Evolutionary conservation across 768 basidiomycete genomes (phyloP).

Genomic region (Brasilioporus rufonigricans): DNA sequence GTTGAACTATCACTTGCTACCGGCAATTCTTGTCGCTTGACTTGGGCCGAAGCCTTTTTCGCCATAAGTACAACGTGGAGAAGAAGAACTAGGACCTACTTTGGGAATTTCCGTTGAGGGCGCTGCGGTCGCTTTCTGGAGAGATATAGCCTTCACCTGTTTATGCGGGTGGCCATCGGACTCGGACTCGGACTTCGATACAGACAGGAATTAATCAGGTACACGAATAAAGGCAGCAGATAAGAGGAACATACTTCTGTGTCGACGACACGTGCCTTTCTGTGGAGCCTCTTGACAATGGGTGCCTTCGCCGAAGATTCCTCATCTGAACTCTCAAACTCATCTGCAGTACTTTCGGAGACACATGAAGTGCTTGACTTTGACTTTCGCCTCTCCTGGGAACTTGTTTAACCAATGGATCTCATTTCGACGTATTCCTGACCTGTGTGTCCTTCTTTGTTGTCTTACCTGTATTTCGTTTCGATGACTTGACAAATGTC

Average conservation of each 20-base stretch:
- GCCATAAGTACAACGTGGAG: not conserved
- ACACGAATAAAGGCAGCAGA: not conserved
- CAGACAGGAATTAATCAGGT: not conserved
- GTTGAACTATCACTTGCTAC: not conserved
- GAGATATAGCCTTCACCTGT: not conserved
- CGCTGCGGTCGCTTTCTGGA: not conserved
- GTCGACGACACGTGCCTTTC: slow-evolving; percentile 1
- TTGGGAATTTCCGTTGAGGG: slow-evolving; percentile 9
- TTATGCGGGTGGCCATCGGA: slow-evolving; percentile 4
- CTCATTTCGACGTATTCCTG: not conserved
- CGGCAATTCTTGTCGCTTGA: slow-evolving; percentile 8
- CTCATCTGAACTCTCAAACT: slow-evolving; percentile 10
- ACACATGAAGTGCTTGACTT: slow-evolving; percentile 4
- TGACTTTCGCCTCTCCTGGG: slow-evolving; percentile 18
- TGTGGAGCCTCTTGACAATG: slow-evolving; percentile 1
- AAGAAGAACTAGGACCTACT: slow-evolving; percentile 4
- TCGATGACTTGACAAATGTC: slow-evolving; percentile 25
- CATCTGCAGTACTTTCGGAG: slow-evolving; percentile 8
- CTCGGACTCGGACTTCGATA: slow-evolving; percentile 19
- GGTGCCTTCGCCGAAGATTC: not conserved
- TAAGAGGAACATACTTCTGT: slow-evolving; percentile 13
- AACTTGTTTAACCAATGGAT: not conserved
- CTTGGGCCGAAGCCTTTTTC: slow-evolving; percentile 1
- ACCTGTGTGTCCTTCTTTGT: slow-evolving; percentile 23
- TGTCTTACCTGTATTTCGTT: slow-evolving; percentile 12